A percentile compares a stretch with the other conserved stretches of the same genome.
phyloP scores from a whole-genome alignment of 2,329 filamentous ascomycete species.

The Cordyceps javanica region DNA sequence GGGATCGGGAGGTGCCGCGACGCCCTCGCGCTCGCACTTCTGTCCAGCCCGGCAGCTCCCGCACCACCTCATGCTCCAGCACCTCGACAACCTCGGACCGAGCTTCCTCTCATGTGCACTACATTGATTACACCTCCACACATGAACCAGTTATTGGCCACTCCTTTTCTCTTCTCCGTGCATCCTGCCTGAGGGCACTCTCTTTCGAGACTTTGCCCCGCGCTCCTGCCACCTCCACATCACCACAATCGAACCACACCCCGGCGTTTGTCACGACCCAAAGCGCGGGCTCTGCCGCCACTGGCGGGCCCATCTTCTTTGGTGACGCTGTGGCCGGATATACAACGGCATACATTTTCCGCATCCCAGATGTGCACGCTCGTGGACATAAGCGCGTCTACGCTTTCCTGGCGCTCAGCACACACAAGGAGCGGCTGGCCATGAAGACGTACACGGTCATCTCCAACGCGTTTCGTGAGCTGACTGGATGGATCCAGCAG shows the following conservation, averaged over 20 bases:
- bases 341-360: constrained; percentile 65
- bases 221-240: constrained; percentile 38
- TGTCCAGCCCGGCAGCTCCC: constrained; percentile 37
- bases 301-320: constrained; percentile 63
- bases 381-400: constrained; percentile 64
- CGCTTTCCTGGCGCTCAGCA: constrained; percentile 59
- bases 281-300: constrained; percentile 46
- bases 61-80: constrained; percentile 47
- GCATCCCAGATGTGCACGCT: constrained; percentile 61
- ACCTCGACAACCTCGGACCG: constrained; percentile 42
- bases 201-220: constrained; percentile 62
- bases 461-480: constrained; percentile 55
- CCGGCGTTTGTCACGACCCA: constrained; percentile 50
- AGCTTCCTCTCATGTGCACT: constrained; percentile 53
- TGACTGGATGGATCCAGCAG: constrained; percentile 60
- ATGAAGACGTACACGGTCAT: constrained; percentile 62
- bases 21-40: constrained; percentile 35
- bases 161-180: constrained; percentile 62
- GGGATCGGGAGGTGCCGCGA: constrained; percentile 38
- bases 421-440: constrained; percentile 56
- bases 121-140: constrained; percentile 62
- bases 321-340: constrained; percentile 60
- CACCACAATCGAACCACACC: constrained; percentile 30
- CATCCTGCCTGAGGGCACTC: constrained; percentile 59
- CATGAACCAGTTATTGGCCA: constrained; percentile 55